Conservation (phyloP, 1,284 basidiomycete genomes). For the Sanghuangporus sanghuang region DNA sequence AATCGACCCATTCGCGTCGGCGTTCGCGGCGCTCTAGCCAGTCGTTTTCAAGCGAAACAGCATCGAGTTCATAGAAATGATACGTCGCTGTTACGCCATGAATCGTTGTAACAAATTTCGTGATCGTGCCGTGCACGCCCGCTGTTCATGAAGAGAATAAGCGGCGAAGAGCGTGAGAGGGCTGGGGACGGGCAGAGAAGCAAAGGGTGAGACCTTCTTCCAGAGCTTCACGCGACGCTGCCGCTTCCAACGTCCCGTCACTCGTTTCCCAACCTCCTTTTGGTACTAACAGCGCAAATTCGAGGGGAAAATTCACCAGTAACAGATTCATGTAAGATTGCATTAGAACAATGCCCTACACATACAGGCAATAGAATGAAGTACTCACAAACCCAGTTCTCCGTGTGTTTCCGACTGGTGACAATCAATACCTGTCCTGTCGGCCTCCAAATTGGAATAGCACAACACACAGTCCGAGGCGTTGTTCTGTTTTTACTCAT, state of each 20-base stretch:
- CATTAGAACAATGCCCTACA: conserved; percentile 17
- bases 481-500: conserved; percentile 77
- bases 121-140: conserved; percentile 75
- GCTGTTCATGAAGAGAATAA: conserved; percentile 38
- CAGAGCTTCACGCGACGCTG: conserved; percentile 81
- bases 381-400: conserved; percentile 80
- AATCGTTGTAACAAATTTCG: conserved; percentile 73
- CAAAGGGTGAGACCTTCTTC: conserved; percentile 88
- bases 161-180: conserved; percentile 38
- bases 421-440: conserved; percentile 73
- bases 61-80: conserved; percentile 84
- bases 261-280: conserved; percentile 83
- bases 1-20: conserved; percentile 79
- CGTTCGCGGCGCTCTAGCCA: conserved; percentile 77
- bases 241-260: conserved; percentile 73
- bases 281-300: conserved; percentile 47
- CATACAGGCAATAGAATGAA: conserved; percentile 11
- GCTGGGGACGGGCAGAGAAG: conserved; percentile 69
- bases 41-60: conserved; percentile 61
- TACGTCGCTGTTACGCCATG: conserved; percentile 71
- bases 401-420: conserved; percentile 73
- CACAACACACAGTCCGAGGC: conserved; percentile 81
- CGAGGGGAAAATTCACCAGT: conserved; percentile 4
- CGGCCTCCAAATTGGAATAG: conserved; percentile 69
- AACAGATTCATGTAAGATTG: background rate